Evolutionary conservation across 768 basidiomycete genomes (phyloP).

Genomic region (Pisolithus marmoratus): DNA sequence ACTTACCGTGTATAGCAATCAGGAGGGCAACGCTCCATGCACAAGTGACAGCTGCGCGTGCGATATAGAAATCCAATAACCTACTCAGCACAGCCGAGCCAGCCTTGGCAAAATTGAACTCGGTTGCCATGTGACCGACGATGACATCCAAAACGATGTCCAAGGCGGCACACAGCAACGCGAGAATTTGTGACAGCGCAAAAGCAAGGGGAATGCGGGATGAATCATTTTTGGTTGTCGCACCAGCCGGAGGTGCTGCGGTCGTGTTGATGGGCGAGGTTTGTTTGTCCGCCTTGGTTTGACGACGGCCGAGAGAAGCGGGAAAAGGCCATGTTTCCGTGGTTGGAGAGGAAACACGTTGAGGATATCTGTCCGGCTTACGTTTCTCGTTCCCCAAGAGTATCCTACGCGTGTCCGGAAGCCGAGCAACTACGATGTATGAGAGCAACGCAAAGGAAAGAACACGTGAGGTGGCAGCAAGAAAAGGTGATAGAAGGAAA

Average conservation of each 20-base stretch:
- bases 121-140: neutral
- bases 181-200: conserved; percentile 14
- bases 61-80: conserved; percentile 11
- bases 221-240: neutral
- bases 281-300: neutral
- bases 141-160: conserved; percentile 11
- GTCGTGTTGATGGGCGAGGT: neutral
- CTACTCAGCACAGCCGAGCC: neutral
- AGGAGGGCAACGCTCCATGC: conserved; percentile 21
- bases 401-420: neutral
- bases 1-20: conserved; percentile 20
- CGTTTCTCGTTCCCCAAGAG: too few relatives aligned
- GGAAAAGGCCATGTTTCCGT: conserved; percentile 29
- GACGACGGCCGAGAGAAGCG: conserved; percentile 18
- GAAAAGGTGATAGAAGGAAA: conserved; percentile 16
- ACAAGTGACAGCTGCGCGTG: conserved; percentile 13
- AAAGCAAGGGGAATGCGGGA: conserved; percentile 11
- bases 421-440: conserved; percentile 2
- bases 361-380: neutral
- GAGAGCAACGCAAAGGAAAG: conserved; percentile 14
- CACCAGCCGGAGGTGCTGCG: neutral
- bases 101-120: neutral
- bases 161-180: conserved; percentile 19
- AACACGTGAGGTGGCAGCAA: conserved; percentile 19
- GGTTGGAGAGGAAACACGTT: conserved; percentile 26